These are phyloP conservation scores for Hymenoscyphus salicellus DNA, from an alignment of 2,329 filamentous ascomycete species.

Conservation along the genomic window DNA sequence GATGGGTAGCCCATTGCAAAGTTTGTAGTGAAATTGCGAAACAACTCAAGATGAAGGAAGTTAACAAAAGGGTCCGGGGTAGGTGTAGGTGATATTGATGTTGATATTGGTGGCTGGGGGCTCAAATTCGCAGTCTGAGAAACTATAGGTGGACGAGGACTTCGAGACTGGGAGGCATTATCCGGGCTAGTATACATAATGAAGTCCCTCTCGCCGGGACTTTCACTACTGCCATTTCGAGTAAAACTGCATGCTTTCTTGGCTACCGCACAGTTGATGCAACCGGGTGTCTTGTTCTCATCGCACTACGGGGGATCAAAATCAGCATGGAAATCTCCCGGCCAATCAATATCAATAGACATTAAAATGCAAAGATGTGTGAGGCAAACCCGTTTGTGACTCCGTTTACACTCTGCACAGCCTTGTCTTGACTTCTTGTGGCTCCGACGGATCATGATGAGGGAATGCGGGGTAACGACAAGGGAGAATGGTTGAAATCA, in stretches of 20 bases:
- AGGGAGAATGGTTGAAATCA: no score
- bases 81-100: neutral
- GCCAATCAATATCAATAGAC: no score
- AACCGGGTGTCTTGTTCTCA: conserved; percentile 22
- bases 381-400: conserved; percentile 25
- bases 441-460: conserved; percentile 21
- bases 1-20: neutral
- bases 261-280: conserved; percentile 23
- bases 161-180: conserved; percentile 7
- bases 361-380: neutral
- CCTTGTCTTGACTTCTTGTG: conserved; percentile 29
- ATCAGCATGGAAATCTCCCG: neutral
- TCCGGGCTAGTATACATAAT: neutral
- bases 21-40: conserved; percentile 31
- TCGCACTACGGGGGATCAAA: conserved; percentile 22
- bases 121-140: neutral
- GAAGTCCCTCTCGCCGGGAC: conserved; percentile 5
- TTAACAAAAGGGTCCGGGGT: conserved; percentile 19
- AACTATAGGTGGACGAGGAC: neutral
- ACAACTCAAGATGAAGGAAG: conserved; percentile 40
- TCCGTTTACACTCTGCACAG: conserved; percentile 25
- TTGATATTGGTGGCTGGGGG: neutral
- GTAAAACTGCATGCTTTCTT: conserved; percentile 19
- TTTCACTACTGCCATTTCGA: conserved; percentile 2
- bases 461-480: conserved; percentile 3